Evolutionary conservation across 306 rosid genomes (phyloP), one percentile per base, ranked within the genome.

Genomic region (Vachellia pachyceras): DNA sequence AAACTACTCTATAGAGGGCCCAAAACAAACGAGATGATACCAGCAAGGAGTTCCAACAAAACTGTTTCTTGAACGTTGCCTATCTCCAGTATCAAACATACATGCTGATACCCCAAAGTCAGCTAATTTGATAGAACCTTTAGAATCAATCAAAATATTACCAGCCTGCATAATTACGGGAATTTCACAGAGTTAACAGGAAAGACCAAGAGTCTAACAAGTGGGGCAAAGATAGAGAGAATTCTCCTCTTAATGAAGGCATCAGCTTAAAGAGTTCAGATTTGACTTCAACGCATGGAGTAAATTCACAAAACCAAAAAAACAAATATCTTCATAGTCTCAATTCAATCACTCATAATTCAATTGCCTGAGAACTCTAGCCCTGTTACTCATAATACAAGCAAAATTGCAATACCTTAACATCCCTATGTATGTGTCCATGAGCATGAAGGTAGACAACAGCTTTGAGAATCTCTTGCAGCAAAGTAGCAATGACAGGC

Each of bases 21-120:
- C 47, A 18, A 80, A 42, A 79, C 57, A 80, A 69, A 73, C 23
- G 41, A 73, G 73, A 85, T 68, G 73, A 45, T 90, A 95, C 97
- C 98, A 95, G 95, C 98, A 95, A 69, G 98, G 98, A 80, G 98
- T 95, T 82, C 97, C 97, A 79, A 95, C 98, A 90, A 95, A 92
- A 83, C 97, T 92, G 79, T 92, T 92, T 88, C 97, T 90, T 35
- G 97, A 89, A 15, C 95, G 97, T 81, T 91, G 98, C 85, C 98
- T 86, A 68, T 94, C 97, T 83, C 98, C 97, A 82, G 94, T 66
- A 82, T 94, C 98, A 72, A 92, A 91, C 93, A 90, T 90, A 81
- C 97, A 90, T 10, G 97, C 97, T 44, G 98, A 90, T 84, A 94
- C 98, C 72, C 98, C 98, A 88, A 94, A 94, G 85, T 94, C 98